phyloP scores from a whole-genome alignment of 2,329 filamentous ascomycete species.

The Pseudogymnoascus sp. region DNA sequence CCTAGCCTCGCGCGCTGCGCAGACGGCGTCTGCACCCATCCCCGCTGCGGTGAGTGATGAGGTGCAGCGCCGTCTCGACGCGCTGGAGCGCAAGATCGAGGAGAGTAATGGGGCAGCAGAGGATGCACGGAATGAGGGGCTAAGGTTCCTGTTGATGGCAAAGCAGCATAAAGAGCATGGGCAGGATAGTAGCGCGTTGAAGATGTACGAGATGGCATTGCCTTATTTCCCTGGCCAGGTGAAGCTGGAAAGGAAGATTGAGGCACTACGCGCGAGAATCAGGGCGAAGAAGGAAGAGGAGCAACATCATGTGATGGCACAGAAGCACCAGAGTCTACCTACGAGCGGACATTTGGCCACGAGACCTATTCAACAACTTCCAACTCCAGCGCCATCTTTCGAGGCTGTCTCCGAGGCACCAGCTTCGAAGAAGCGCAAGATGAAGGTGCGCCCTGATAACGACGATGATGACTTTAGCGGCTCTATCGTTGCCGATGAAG shows the following conservation, averaged over 20 bases:
- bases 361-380: conserved; percentile 19
- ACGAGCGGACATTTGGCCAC: conserved; percentile 18
- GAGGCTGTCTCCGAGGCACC: conserved; percentile 13
- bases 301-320: conserved; percentile 10
- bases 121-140: conserved; percentile 69
- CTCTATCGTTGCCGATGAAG: conserved; percentile 30
- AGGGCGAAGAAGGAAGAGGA: conserved; percentile 29
- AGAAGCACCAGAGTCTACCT: conserved; percentile 9
- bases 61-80: conserved; percentile 72
- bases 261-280: conserved; percentile 49
- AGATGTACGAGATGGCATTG: conserved; percentile 77
- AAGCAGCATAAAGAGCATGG: conserved; percentile 82
- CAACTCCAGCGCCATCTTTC: conserved; percentile 19
- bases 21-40: conserved; percentile 38
- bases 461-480: conserved; percentile 30
- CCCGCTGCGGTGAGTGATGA: conserved; percentile 59
- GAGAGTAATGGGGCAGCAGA: conserved; percentile 55
- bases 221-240: conserved; percentile 80
- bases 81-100: conserved; percentile 79
- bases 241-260: conserved; percentile 66
- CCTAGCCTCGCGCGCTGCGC: conserved; percentile 64
- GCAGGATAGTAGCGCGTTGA: conserved; percentile 68
- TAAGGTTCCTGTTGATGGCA: conserved; percentile 82
- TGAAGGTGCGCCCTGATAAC: conserved; percentile 19
- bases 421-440: conserved; percentile 22